Evolutionary conservation across 371 early-diverging fungal genomes (phyloP).

Genomic region (Mortierella sp.): DNA sequence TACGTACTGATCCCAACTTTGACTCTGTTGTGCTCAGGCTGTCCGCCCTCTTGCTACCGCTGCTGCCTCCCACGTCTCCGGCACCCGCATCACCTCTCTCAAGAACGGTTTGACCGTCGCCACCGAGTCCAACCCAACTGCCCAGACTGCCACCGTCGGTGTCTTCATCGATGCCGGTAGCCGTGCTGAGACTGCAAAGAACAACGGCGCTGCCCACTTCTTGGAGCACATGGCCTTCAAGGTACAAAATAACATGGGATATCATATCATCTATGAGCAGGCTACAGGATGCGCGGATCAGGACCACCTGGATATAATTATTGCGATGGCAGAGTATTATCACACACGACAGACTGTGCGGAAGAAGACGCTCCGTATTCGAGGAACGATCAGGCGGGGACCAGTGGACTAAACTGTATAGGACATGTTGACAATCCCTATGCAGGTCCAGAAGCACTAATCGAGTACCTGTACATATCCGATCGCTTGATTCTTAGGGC

Average conservation of each 20-base stretch:
- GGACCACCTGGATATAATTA: no score
- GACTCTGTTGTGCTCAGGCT: conserved; percentile 60
- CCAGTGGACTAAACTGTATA: no score
- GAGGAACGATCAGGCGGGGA: background rate
- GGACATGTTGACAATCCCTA: no score
- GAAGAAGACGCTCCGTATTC: no score
- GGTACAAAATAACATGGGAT: conserved; percentile 67
- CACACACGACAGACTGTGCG: no score
- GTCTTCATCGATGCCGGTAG: conserved; percentile 98
- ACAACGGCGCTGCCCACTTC: conserved; percentile 98
- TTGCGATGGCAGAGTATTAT: no score
- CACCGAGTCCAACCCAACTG: conserved; percentile 91
- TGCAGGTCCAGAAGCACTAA: no score
- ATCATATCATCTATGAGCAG: no score
- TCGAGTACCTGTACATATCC: background rate
- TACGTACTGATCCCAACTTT: no score
- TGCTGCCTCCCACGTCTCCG: conserved; percentile 61
- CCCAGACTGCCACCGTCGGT: conserved; percentile 97
- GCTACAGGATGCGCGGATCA: no score
- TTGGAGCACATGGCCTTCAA: conserved; percentile 99
- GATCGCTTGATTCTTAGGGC: conserved; percentile 69
- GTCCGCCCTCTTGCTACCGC: conserved; percentile 67
- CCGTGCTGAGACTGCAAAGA: conserved; percentile 88
- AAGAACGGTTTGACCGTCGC: conserved; percentile 96
- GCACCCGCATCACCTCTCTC: conserved; percentile 83